These are phyloP conservation scores for Talaromyces piceae DNA, from an alignment of 2,329 filamentous ascomycete genomes.

Conservation along the genomic window DNA sequence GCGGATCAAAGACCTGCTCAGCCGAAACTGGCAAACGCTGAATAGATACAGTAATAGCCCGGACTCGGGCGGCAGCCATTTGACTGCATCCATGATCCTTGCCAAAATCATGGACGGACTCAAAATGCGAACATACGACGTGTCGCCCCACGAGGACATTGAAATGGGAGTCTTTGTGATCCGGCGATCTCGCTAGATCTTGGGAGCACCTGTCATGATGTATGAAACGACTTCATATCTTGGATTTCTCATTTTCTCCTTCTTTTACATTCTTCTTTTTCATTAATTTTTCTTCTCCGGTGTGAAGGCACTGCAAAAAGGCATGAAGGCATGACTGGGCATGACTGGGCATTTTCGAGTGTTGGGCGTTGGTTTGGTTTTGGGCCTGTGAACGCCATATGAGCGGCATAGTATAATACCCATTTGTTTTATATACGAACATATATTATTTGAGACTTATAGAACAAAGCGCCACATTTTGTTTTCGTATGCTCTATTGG, in stretches of 20 bases:
- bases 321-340: too few relatives aligned
- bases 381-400: background rate
- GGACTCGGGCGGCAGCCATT: conserved; percentile 18
- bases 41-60: conserved; percentile 26
- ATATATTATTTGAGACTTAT: background rate
- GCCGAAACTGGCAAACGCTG: conserved; percentile 31
- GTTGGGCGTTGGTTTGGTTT: background rate
- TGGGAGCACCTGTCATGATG: background rate
- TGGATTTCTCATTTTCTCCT: background rate
- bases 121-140: conserved; percentile 41
- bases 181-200: conserved; percentile 31
- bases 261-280: background rate
- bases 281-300: background rate
- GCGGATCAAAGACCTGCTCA: conserved; percentile 47
- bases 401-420: conserved; percentile 8
- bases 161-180: conserved; percentile 46
- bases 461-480: too few relatives aligned
- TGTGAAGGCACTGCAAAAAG: background rate
- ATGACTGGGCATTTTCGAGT: background rate
- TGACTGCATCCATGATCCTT: conserved; percentile 50
- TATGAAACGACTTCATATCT: background rate
- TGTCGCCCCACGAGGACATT: conserved; percentile 36
- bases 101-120: conserved; percentile 54
- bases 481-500: too few relatives aligned
- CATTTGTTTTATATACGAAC: conserved; percentile 7